Conservation (phyloP, 116 monocot genomes). For the Phalaenopsis hybrid region DNA sequence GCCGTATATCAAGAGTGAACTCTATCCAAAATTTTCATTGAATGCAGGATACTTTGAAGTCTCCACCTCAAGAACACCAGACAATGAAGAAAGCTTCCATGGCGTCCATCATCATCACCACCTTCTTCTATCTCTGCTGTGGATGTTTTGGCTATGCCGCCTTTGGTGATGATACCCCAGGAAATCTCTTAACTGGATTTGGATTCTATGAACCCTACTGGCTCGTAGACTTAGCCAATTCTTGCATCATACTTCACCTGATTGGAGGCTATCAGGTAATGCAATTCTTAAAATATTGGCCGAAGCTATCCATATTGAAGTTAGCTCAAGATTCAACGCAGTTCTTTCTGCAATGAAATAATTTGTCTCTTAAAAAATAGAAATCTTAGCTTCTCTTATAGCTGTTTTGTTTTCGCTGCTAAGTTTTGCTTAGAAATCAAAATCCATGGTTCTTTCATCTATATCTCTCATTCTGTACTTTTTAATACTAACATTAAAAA, state of each 20-base stretch:
- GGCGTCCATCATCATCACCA: slow-evolving; percentile 35
- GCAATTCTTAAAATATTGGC: not conserved
- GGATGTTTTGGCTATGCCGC: slow-evolving; percentile 81
- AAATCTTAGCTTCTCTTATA: too few species aligned
- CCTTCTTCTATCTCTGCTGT: slow-evolving; percentile 68
- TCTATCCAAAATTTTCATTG: not conserved
- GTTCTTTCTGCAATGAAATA: too few species aligned
- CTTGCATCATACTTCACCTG: slow-evolving; percentile 57
- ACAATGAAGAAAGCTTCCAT: slow-evolving; percentile 60
- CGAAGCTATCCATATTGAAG: too few species aligned
- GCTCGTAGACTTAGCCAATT: slow-evolving; percentile 75
- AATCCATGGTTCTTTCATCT: too few species aligned
- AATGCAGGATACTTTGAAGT: slow-evolving; percentile 43
- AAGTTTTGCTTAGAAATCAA: too few species aligned
- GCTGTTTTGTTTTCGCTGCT: too few species aligned
- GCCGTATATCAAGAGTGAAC: not conserved
- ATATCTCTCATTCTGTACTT: too few species aligned
- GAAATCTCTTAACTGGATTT: slow-evolving; percentile 67
- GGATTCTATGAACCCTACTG: slow-evolving; percentile 69
- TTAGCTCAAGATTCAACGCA: too few species aligned
- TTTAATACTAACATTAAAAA: too few species aligned
- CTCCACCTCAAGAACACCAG: slow-evolving; percentile 53
- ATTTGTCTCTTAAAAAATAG: too few species aligned
- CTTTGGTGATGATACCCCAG: slow-evolving; percentile 62
- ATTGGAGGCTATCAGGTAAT: slow-evolving; percentile 72